Base-by-base conservation (phyloP, 1,139 yeast genomes). In the Entelexis paramagnoliae region DNA sequence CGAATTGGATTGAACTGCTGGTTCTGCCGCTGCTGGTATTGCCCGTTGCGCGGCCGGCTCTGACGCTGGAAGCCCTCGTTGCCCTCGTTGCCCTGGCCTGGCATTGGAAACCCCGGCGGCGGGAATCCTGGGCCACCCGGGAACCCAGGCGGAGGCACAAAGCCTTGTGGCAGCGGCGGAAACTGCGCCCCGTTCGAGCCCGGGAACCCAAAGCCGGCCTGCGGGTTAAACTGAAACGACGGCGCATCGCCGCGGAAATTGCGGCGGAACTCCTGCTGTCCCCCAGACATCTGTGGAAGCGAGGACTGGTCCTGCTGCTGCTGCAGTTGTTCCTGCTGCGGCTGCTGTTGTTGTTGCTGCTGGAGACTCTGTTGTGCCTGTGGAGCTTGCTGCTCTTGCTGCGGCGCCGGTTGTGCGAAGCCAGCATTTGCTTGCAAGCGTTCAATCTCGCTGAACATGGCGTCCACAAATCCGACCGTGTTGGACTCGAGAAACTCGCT, bases 401-500 rank as follows among this genome's bases (percentile, higher is more conserved):
- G 46, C 43, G 16, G 30, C 11, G 29, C 17, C 19, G 26, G 43
- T 22, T 39, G 43, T n/a, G 43, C 33, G 17, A 35, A 35, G 4
- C 41, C 41, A 10, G 41, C 9, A 11, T 22, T 36, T 2, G 41
- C 20, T 13, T 39, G 42, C 20, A 55, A 39, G 11, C 40, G 39
- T 29, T 54, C 58, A 30, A 60, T 56, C 32, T 58, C 58, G 17
- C 46, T 49, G 26, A 63, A 49, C 49, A 63, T 40, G 51, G 57
- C 55, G 28, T 55, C 53, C 28, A 63, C 66, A 53, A 64, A 64
- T 8, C 55, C 52, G 24, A 43, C 54, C 9, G 66, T 64, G 24
- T 60, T 51, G 6, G 57, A 61, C 42, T 61, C 64, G 47, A 68
- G 57, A 51, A 68, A 68, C 52, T 60, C 63, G 30, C 44, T 43